phyloP scores from a whole-genome alignment of 176 grass and related monocot species.

The Rhynchospora pubera region DNA sequence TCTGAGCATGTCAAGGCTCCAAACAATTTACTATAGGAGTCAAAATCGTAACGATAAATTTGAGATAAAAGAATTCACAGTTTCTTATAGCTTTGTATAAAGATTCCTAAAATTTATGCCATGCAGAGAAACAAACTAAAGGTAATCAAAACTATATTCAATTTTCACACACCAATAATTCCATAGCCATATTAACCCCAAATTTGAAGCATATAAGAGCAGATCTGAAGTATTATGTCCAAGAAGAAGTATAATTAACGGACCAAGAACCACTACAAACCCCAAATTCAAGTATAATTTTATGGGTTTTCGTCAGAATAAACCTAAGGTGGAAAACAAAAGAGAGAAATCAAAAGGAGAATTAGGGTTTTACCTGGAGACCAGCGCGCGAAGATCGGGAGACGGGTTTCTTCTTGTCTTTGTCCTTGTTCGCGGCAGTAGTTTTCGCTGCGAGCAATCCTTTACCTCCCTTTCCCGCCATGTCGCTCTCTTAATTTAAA shows the following conservation, averaged over 20 bases:
- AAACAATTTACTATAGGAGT: too few relatives aligned
- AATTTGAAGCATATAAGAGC: background rate
- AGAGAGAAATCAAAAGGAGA: background rate
- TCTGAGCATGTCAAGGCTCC: too few relatives aligned
- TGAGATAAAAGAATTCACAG: background rate
- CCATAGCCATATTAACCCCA: background rate
- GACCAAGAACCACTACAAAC: background rate
- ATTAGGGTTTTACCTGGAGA: conserved; percentile 33
- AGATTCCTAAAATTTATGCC: background rate
- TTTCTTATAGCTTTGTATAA: background rate
- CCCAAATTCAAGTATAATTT: background rate
- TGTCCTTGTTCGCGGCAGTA: conserved; percentile 31
- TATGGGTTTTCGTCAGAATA: background rate
- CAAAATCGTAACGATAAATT: background rate
- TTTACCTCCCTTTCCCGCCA: conserved; percentile 64
- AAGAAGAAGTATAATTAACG: too few relatives aligned
- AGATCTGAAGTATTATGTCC: background rate
- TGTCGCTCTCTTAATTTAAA: conserved; percentile 6
- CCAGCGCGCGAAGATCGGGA: conserved; percentile 42
- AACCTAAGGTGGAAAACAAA: background rate
- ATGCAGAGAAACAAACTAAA: too few relatives aligned
- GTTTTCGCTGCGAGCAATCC: conserved; percentile 43
- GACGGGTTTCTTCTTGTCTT: conserved; percentile 41
- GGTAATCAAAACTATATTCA: too few relatives aligned
- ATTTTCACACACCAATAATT: background rate